A percentile compares a stretch with the other conserved stretches of the same genome.
Evolutionary conservation across 2,329 filamentous ascomycete species (phyloP).

Genomic region (Juglanconis sp.): DNA sequence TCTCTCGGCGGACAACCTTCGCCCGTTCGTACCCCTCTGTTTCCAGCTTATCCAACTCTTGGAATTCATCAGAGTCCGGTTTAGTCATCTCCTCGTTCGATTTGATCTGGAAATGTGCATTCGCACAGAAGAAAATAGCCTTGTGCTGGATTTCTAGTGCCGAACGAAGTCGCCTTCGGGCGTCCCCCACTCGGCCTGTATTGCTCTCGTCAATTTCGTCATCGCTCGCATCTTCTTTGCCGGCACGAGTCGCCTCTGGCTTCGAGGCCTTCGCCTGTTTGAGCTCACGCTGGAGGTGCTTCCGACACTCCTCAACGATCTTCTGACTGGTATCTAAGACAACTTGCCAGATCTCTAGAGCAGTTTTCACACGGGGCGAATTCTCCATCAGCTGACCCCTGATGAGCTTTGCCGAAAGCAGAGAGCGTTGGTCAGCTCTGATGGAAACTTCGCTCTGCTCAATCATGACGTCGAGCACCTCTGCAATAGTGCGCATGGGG

Average conservation of each 20-base stretch:
- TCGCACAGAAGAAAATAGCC: slow-evolving; percentile 80
- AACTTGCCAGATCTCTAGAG: slow-evolving; percentile 66
- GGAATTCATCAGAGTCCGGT: slow-evolving; percentile 65
- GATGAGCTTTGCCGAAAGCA: slow-evolving; percentile 61
- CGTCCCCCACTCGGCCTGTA: slow-evolving; percentile 47
- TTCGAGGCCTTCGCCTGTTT: slow-evolving; percentile 31
- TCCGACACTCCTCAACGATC: slow-evolving; percentile 62
- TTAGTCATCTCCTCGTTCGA: slow-evolving; percentile 61
- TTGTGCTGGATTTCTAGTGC: slow-evolving; percentile 79
- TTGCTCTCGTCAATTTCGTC: slow-evolving; percentile 30
- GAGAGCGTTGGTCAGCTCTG: slow-evolving; percentile 64
- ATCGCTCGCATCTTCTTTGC: slow-evolving; percentile 33
- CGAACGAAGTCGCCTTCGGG: slow-evolving; percentile 64
- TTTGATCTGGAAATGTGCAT: slow-evolving; percentile 80
- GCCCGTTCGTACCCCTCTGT: slow-evolving; percentile 72
- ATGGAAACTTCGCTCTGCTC: slow-evolving; percentile 72
- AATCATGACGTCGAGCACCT: slow-evolving; percentile 89
- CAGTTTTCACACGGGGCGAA: slow-evolving; percentile 62
- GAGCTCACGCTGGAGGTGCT: slow-evolving; percentile 54
- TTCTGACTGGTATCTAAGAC: slow-evolving; percentile 47
- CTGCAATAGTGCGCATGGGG: slow-evolving; percentile 74
- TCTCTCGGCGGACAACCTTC: slow-evolving; percentile 72
- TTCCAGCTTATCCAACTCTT: slow-evolving; percentile 66
- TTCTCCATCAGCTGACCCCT: slow-evolving; percentile 79
- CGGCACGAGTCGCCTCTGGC: slow-evolving; percentile 20